Evolutionary conservation across 176 grass and related monocot genomes (phyloP).

Genomic region (Tillandsia leiboldiana): DNA sequence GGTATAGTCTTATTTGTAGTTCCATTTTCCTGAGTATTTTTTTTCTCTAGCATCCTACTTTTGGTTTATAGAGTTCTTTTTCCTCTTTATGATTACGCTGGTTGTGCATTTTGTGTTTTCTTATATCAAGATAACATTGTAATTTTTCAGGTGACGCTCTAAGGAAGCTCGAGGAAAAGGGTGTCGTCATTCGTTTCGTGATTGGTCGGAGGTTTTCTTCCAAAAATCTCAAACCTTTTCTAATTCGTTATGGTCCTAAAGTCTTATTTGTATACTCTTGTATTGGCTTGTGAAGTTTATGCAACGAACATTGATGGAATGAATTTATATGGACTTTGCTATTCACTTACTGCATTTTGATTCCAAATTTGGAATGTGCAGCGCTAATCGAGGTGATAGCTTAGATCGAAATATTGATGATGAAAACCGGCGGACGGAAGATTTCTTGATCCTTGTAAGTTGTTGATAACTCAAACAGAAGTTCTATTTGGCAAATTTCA

Average conservation of each 20-base stretch:
- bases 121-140: neutral
- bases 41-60: too few species aligned
- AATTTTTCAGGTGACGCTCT: slow-evolving; percentile 70
- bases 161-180: slow-evolving; percentile 84
- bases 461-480: slow-evolving; percentile 15
- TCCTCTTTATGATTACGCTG: too few species aligned
- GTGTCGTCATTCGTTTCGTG: slow-evolving; percentile 87
- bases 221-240: slow-evolving; percentile 13
- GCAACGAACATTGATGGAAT: too few species aligned
- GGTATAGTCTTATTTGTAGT: too few species aligned
- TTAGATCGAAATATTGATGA: slow-evolving; percentile 93
- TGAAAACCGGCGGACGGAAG: slow-evolving; percentile 63
- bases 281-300: too few species aligned
- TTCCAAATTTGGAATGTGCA: slow-evolving; percentile 35
- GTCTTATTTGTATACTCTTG: slow-evolving; percentile 6
- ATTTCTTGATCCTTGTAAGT: slow-evolving; percentile 97
- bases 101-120: neutral
- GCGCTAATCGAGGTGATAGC: slow-evolving; percentile 96
- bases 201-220: slow-evolving; percentile 88
- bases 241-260: slow-evolving; percentile 10
- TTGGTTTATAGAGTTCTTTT: too few species aligned
- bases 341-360: slow-evolving; percentile 2
- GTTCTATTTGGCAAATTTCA: neutral
- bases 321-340: neutral
- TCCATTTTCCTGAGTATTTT: too few species aligned